Evolutionary conservation across 2,329 filamentous ascomycete genomes (phyloP).

Genomic region (Fusarium denticulatum): DNA sequence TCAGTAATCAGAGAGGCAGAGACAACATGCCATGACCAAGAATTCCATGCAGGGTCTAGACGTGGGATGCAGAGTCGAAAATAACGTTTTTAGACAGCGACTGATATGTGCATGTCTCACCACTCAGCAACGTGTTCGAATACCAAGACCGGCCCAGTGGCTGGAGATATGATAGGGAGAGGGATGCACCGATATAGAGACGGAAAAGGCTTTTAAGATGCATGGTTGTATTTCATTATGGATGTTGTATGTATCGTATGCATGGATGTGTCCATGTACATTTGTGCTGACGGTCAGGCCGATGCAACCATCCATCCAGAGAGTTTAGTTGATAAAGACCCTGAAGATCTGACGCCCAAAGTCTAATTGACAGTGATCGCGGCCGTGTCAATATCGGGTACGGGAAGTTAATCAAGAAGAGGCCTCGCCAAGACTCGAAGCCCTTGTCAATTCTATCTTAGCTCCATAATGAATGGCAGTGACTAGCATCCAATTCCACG

Average conservation of each 20-base stretch:
- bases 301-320: constrained; percentile 32
- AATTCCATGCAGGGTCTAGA: constrained; percentile 14
- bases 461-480: not conserved
- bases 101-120: constrained; percentile 26
- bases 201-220: constrained; percentile 9
- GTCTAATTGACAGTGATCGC: not conserved
- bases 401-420: not conserved
- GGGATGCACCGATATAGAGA: constrained; percentile 6
- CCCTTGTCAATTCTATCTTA: not conserved
- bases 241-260: not conserved
- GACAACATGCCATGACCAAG: not conserved
- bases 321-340: not conserved
- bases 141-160: constrained; percentile 1
- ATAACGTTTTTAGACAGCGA: not conserved
- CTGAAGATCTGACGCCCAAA: not conserved
- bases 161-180: not conserved
- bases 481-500: not conserved
- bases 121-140: constrained; percentile 3
- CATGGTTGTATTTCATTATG: not conserved
- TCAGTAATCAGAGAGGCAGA: not conserved
- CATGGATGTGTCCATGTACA: not conserved
- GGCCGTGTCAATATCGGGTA: not conserved
- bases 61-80: not conserved
- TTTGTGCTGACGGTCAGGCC: constrained; percentile 17
- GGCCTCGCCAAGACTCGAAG: not conserved